A percentile compares a stretch with the other conserved stretches of the same genome.
Evolutionary conservation across 805 yeast genomes (phyloP).

Genomic region (Blastobotrys terrestris): DNA sequence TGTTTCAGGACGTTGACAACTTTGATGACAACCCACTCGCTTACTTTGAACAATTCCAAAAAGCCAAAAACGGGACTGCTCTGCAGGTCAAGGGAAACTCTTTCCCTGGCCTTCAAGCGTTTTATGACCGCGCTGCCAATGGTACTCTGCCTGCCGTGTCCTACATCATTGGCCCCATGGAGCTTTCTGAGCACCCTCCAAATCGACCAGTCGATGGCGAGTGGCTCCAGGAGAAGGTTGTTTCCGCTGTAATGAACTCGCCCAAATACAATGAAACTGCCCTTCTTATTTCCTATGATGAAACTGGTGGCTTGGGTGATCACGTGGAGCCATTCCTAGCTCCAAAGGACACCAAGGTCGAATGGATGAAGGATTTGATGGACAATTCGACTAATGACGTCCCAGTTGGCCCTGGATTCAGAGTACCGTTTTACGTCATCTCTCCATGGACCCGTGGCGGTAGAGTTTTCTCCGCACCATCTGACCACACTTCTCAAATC

Average conservation of each 20-base stretch:
- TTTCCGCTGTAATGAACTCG: conserved; percentile 17
- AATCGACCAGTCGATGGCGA: conserved; percentile 21
- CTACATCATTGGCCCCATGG: conserved; percentile 20
- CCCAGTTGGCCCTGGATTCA: conserved; percentile 23
- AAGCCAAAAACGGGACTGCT: not conserved
- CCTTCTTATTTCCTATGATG: conserved; percentile 22
- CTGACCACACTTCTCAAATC: conserved; percentile 24
- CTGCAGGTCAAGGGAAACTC: conserved; percentile 14
- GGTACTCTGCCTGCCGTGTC: conserved; percentile 24
- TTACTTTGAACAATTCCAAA: conserved; percentile 17
- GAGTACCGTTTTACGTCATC: conserved; percentile 20
- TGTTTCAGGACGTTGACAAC: conserved; percentile 20
- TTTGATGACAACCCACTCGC: conserved; percentile 21
- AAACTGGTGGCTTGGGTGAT: conserved; percentile 26
- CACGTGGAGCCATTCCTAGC: conserved; percentile 23
- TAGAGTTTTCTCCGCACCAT: conserved; percentile 21
- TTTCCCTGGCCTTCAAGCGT: conserved; percentile 17
- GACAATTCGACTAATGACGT: not conserved
- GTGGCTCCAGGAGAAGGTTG: conserved; percentile 18
- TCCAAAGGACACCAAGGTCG: conserved; percentile 24
- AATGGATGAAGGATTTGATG: conserved; percentile 20
- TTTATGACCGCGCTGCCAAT: conserved; percentile 18
- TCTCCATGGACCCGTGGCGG: conserved; percentile 27
- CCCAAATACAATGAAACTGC: conserved; percentile 21
- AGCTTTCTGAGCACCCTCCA: conserved; percentile 24